Conservation (phyloP, 768 basidiomycete genomes). For the Mycena filopes region DNA sequence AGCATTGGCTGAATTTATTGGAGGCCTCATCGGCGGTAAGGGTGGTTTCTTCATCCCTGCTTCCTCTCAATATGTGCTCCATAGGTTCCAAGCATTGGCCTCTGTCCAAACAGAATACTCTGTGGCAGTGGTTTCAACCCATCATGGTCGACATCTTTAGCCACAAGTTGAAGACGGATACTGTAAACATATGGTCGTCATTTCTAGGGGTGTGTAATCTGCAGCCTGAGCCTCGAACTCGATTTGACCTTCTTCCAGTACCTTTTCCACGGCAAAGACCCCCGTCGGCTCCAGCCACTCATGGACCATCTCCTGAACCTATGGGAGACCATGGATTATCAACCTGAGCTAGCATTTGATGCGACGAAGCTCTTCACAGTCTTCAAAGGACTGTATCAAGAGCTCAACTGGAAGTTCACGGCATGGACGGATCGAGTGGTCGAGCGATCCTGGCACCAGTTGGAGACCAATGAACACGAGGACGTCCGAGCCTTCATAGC, state of each 20-base stretch:
- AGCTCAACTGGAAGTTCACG: slow-evolving; percentile 82
- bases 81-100: slow-evolving; percentile 91
- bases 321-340: slow-evolving; percentile 77
- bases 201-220: slow-evolving; percentile 69
- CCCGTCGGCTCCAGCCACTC: slow-evolving; percentile 82
- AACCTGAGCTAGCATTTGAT: slow-evolving; percentile 86
- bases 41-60: background rate
- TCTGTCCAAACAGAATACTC: slow-evolving; percentile 64
- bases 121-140: slow-evolving; percentile 88
- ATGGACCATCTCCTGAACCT: slow-evolving; percentile 77
- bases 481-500: slow-evolving; percentile 84
- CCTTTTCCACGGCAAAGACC: slow-evolving; percentile 82
- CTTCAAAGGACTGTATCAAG: slow-evolving; percentile 77
- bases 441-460: slow-evolving; percentile 74
- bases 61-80: slow-evolving; percentile 28
- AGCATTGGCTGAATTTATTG: slow-evolving; percentile 86
- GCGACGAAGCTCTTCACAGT: slow-evolving; percentile 75
- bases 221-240: background rate
- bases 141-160: slow-evolving; percentile 72
- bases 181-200: slow-evolving; percentile 80
- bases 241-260: slow-evolving; percentile 57
- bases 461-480: slow-evolving; percentile 77
- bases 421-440: slow-evolving; percentile 81
- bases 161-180: slow-evolving; percentile 85
- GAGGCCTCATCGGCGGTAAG: slow-evolving; percentile 73